Conservation (phyloP, 1,284 basidiomycete species). For the Boletus sp. region DNA sequence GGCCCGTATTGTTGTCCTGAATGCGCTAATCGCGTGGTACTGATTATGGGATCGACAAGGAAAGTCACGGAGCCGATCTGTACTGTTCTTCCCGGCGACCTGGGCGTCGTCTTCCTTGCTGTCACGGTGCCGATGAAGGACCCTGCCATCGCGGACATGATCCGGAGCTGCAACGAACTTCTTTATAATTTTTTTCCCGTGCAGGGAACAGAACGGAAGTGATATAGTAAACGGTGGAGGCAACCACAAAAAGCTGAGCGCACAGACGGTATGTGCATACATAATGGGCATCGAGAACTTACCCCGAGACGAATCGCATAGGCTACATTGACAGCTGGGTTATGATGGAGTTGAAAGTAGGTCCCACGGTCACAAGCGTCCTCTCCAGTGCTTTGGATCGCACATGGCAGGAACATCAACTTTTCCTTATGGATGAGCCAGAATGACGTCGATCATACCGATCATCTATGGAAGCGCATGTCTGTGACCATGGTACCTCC, state of each 20-base stretch:
- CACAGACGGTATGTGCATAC: not conserved
- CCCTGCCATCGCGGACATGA: not conserved
- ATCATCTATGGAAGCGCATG: constrained; percentile 38
- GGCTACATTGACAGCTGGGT: constrained; percentile 52
- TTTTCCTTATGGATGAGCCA: constrained; percentile 58
- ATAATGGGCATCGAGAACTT: constrained; percentile 23
- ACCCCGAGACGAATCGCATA: constrained; percentile 55
- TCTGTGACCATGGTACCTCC: constrained; percentile 72
- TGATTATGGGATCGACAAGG: constrained; percentile 12
- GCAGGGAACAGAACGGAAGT: constrained; percentile 57
- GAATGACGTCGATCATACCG: constrained; percentile 40
- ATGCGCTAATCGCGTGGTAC: constrained; percentile 1
- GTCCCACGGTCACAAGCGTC: constrained; percentile 61
- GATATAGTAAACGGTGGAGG: constrained; percentile 44
- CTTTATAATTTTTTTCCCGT: constrained; percentile 52
- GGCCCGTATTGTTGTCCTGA: not conserved
- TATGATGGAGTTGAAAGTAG: constrained; percentile 63
- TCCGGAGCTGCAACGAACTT: constrained; percentile 32
- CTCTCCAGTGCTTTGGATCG: constrained; percentile 73
- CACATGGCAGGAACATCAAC: constrained; percentile 74
- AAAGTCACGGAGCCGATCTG: constrained; percentile 8
- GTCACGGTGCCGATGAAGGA: constrained; percentile 3
- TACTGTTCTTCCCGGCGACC: constrained; percentile 4
- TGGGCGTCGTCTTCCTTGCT: constrained; percentile 1
- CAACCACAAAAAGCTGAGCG: constrained; percentile 37